Base-by-base conservation (phyloP, 352 stramenopile species). In the Phytophthora macrochlamydospora region DNA sequence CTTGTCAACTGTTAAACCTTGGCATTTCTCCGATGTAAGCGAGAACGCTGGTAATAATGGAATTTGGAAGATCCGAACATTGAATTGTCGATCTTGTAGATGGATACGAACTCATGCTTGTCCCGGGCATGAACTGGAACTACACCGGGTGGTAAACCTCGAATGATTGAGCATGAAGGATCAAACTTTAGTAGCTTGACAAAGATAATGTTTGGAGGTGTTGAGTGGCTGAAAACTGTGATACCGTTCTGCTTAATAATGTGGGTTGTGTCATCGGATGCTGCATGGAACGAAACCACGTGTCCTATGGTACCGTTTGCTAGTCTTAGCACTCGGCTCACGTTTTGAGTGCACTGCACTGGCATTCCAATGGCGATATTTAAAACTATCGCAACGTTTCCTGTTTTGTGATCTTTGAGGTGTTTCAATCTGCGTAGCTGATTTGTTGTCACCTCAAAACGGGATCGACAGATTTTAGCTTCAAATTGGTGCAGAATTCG, bases 1-100 rank as follows among this genome's bases (percentile, higher is more conserved):
- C 56, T 53, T 58, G 3, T 65, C 12, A 1, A 65, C 57, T 6
- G 57, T 65, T 3, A 65, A 18, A n/a, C 57, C 57, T 46, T 65
- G 57, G 30, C 49, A 65, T 8, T 64, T 64, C 12, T 64, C 49
- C 1, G 14, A 33, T 38, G 57, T 65, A 1, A 52, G 8, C 3
- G 48, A 56, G 38, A 48, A 57, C 32, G 57, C 57, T 18, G 30
- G 9, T 3, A 65, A 46, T 18, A 65, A 40, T 6, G 49, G 32
- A n/a, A 52, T 38, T 49, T 57, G 38, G 30, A 30, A 5, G 3
- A 64, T 51, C 12, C 13, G 12, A 43, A 45, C 8, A 24, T 44
- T 45, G n/a, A 56, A 45, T 11, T n/a, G 40, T 2, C 50, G 31
- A 18, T 56, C 14, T 31, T 11, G 31, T 33, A 56, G 31, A 4